Evolutionary conservation across 495 filamentous ascomycete genomes (phyloP).

Genomic region (Xylaria bambusicola): DNA sequence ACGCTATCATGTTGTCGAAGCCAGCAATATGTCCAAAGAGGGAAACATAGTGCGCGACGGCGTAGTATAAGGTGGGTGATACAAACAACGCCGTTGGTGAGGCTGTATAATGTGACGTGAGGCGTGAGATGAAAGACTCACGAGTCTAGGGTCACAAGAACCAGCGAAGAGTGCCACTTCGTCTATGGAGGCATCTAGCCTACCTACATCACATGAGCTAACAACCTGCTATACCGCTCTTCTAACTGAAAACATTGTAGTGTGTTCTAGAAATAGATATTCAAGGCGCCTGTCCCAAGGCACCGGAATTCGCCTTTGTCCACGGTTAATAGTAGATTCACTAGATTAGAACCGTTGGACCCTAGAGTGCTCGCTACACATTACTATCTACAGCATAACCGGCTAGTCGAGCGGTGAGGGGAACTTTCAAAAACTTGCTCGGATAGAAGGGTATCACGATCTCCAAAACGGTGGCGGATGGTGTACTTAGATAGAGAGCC

Average conservation of each 20-base stretch:
- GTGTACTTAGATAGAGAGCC: not conserved
- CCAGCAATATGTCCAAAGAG: not conserved
- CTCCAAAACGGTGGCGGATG: not conserved
- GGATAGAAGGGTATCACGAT: not conserved
- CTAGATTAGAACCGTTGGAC: no score
- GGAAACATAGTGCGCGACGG: conserved; percentile 2
- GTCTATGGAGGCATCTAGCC: no score
- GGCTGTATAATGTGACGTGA: conserved; percentile 8
- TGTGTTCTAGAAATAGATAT: not conserved
- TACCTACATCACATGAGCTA: no score
- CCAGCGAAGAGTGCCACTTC: no score
- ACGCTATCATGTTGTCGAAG: not conserved
- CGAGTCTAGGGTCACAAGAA: no score
- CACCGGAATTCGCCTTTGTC: not conserved
- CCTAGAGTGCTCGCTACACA: no score
- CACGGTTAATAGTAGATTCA: no score
- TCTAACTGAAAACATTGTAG: not conserved
- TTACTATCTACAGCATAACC: no score
- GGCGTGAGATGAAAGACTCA: conserved; percentile 3
- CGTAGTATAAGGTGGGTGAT: not conserved
- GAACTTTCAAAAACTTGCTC: not conserved
- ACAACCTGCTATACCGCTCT: no score
- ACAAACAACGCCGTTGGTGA: not conserved
- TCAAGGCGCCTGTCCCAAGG: not conserved
- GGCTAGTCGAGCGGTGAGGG: no score